phyloP scores from a whole-genome alignment of 306 rosid species.

The Trichosanthes cucumerina region DNA sequence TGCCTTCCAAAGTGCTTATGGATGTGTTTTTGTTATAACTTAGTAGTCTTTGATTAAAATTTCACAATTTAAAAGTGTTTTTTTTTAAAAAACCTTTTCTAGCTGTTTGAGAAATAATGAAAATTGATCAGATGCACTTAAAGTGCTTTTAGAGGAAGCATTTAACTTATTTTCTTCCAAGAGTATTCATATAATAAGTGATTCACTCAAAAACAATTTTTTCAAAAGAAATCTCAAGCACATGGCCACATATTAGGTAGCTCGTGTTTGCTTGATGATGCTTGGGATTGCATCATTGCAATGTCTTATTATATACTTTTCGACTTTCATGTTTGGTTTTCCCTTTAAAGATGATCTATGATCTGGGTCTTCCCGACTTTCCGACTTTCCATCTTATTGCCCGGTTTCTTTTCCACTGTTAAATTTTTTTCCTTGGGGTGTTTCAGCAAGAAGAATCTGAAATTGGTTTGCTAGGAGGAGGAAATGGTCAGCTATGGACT shows the following conservation, averaged over 20 bases:
- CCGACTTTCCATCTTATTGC: not conserved
- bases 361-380: not conserved
- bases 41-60: not conserved
- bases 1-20: not conserved
- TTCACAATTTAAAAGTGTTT: not conserved
- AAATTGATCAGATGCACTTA: not conserved
- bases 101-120: not conserved
- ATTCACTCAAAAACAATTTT: not conserved
- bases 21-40: not conserved
- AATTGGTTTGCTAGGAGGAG: conserved; percentile 53
- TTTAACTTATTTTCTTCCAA: not conserved
- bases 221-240: not conserved
- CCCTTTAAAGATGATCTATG: not conserved
- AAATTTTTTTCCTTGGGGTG: not conserved
- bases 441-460: conserved; percentile 94
- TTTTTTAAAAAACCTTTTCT: not conserved
- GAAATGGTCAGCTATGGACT: conserved; percentile 67
- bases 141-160: not conserved
- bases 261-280: not conserved
- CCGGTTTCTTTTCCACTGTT: not conserved
- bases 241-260: not conserved
- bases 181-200: no score
- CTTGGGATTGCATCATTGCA: not conserved
- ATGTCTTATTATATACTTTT: not conserved
- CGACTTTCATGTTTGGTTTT: not conserved